Evolutionary conservation across 345 rosid genomes (phyloP), one percentile per base, ranked within the genome.

Genomic region (Ceriops tagal): DNA sequence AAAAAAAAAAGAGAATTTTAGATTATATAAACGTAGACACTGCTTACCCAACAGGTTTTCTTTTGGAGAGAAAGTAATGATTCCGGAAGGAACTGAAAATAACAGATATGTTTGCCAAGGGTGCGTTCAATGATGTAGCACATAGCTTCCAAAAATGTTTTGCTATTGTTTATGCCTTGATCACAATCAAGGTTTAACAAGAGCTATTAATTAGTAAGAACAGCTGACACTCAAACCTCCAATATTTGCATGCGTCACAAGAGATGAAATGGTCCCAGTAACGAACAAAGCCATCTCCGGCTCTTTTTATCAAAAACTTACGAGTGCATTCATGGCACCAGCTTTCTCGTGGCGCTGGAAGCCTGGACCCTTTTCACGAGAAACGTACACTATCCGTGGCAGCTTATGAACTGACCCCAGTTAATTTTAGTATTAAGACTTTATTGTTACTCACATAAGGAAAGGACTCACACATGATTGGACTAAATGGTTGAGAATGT

Each of bases 291-390:
- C n/a, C 70, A 58, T 21, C 34, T 34, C 53, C 22, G 62, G 24
- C 52, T 62, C 52, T 43, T 24, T 20, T 28, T 51, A 62, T 57
- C 26, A 66, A 75, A 19, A 26, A 78, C 92, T 65, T 72, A 92
- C 96, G 71, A 91, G 87, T 47, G 98, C 82, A 80, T 93, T 93
- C 96, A 89, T 91, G 58, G 97, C 98, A 83, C 92, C 97, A 31
- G 97, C 98, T 79, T 93, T 93, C 78, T 91, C 91, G 86, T 93
- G 97, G 82, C 91, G 98, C 77, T 89, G 93, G 84, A 89, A 91
- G 55, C 96, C 98, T n/a, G 97, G 97, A 64, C 93, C 86, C 79
- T 93, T 93, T 82, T 93, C 98, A 71, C 96, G 89, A 77, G 97
- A 93, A 71, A 91, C 97, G 75, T 93, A 93, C 61, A 91, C 95